Base-by-base conservation (phyloP, 352 stramenopile species). In the Proteromonas lacertae region DNA sequence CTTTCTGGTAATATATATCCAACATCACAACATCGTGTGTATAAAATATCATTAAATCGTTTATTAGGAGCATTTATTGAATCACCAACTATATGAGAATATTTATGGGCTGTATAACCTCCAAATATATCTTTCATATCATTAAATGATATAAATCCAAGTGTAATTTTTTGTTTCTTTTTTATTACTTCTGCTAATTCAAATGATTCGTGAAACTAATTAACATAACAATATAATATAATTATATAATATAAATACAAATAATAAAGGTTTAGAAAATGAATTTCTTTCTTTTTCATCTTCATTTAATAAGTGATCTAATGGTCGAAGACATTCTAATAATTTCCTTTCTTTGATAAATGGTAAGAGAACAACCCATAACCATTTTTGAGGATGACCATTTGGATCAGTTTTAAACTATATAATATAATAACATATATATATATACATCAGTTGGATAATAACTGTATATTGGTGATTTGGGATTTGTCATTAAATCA, bases 341-440 rank as follows among this genome's bases (percentile, higher is more conserved):
- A 98, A 55, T 9, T 80, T 57, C 31, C 66, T 52, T 59, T 96
- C 79, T 38, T 98, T 80, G 44, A 98, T 94, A 44, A 98, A 98
- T 16, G 84, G 81, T 8, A 98, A 59, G 25, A 96, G 53, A 18
- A 92, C 81, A 12, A 96, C 80, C 79, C 80, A 94, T 7, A 95
- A 57, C 87, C 87, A 99, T 18, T 79, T 79, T 68, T 93, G 91
- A 0, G 70, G 66, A 49, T 96, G 95, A 19, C 87, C 87, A 51
- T 99, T 96, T 0, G 83, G 79, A 55, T 99, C 87, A 23, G 87
- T 68, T 14, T 74, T 62, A 25, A 95, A 81, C 17, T 83, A 30
- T 28, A 59, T 69, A 46, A n/a, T n/a, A n/a, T n/a, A n/a, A n/a
- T n/a, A n/a, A n/a, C n/a, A n/a, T n/a, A n/a, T n/a, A n/a, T n/a